These are phyloP conservation scores for Galerina sulciceps DNA, from an alignment of 768 basidiomycete species.

Conservation along the genomic window DNA sequence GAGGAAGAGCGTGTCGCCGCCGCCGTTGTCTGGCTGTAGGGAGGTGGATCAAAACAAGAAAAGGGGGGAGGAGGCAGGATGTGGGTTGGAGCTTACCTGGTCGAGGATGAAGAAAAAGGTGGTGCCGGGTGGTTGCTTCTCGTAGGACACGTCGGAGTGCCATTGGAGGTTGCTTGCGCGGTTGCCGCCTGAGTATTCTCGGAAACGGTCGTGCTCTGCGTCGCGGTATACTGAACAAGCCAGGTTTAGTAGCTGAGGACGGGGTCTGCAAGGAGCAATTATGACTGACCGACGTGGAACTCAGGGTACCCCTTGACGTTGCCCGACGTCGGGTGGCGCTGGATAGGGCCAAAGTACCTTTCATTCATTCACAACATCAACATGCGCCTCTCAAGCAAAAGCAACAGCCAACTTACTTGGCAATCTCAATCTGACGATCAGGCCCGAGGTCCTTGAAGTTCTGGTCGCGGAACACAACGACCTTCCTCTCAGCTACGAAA, in stretches of 20 bases:
- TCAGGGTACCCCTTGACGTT: slow-evolving; percentile 61
- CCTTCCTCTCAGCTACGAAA: slow-evolving; percentile 54
- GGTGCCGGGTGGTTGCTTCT: slow-evolving; percentile 57
- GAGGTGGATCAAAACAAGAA: not conserved
- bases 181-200: slow-evolving; percentile 45
- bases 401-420: slow-evolving; percentile 31
- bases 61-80: not conserved
- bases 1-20: slow-evolving; percentile 61
- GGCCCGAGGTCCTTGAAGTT: slow-evolving; percentile 62
- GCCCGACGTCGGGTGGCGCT: slow-evolving; percentile 50
- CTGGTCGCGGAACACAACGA: slow-evolving; percentile 61
- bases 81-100: slow-evolving; percentile 33
- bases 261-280: not conserved
- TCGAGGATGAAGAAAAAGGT: slow-evolving; percentile 63
- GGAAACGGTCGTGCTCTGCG: slow-evolving; percentile 43
- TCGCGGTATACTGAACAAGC: slow-evolving; percentile 52
- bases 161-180: slow-evolving; percentile 47
- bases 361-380: not conserved
- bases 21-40: slow-evolving; percentile 30
- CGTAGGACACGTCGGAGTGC: slow-evolving; percentile 64
- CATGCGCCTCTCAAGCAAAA: not conserved
- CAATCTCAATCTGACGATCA: slow-evolving; percentile 57
- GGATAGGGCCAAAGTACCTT: slow-evolving; percentile 51
- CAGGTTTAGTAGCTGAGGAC: not conserved
- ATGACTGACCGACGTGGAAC: slow-evolving; percentile 59